Evolutionary conservation across 2,329 filamentous ascomycete species (phyloP), one percentile per base, ranked within the genome.

Genomic region (Dactylellina parvicollis): DNA sequence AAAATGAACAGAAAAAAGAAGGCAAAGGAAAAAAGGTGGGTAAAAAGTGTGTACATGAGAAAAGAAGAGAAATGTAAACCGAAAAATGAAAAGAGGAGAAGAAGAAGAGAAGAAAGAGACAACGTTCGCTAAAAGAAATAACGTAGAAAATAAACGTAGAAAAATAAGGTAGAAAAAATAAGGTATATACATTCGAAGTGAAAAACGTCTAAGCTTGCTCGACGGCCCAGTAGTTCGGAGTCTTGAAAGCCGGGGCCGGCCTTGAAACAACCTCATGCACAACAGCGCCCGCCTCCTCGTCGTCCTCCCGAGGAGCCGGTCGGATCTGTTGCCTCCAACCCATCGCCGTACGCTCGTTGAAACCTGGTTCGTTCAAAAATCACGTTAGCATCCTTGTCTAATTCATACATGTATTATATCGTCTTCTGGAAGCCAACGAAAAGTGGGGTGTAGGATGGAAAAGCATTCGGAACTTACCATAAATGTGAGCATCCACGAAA

Each of bases 281-380:
- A 16, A 34, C 18, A 12, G 9, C 30, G 1, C 22, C 56, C 22
- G 49, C 42, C 20, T 60, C 56, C 22, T 50, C 50, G 14, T 62
- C 52, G 8, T 34, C 28, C 22, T 47, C 24, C 44, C 24, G 52
- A 14, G 32, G 14, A 16, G 59, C 59, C 47, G 52, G 54, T n/a
- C 52, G 42, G 18, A 72, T 50, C 32, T 46, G 47, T 32, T 60
- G 38, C 52, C 59, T 59, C 67, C 67, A 72, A 38, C 60, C 60
- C 67, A 72, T 72, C n/a, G 67, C 60, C 1, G 59, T 72, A 22
- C 67, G 59, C 22, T 72, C 67, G 42, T 72, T 72, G 30, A 72
- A 65, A 22, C 67, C 67, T 72, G n/a, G 30, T 26, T 34, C 20
- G 8, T 26, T 22, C n/a, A n/a, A n/a, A 50, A 40, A 59, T 4